These are phyloP conservation scores for Cyclotella kingstonii DNA, from an alignment of 108 stramenopile species.

Conservation along the genomic window DNA sequence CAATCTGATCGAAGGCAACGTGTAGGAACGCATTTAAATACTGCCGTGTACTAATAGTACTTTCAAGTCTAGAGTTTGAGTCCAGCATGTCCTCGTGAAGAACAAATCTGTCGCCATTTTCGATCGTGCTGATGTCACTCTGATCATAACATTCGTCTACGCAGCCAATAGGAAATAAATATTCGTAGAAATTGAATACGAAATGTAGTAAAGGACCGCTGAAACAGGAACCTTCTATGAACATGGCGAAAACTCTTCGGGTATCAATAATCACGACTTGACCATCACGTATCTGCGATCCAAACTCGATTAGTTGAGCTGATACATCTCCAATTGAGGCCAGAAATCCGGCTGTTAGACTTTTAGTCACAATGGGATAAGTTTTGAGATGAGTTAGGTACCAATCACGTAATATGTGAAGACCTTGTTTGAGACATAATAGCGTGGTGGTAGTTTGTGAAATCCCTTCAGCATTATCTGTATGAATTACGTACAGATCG, in stretches of 20 bases:
- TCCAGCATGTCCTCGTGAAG: too few relatives aligned
- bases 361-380: constrained; percentile 13
- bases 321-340: constrained; percentile 9
- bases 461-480: background rate
- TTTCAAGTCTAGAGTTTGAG: too few relatives aligned
- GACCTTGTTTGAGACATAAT: background rate
- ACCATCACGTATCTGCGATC: background rate
- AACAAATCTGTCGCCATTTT: too few relatives aligned
- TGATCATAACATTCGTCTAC: constrained; percentile 3
- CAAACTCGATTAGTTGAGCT: constrained; percentile 14
- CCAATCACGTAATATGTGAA: background rate
- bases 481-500: background rate
- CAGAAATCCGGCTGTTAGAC: constrained; percentile 15
- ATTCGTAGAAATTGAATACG: constrained; percentile 15
- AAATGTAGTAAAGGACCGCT: constrained; percentile 20
- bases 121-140: too few relatives aligned
- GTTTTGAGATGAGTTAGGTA: constrained; percentile 5
- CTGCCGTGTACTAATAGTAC: constrained; percentile 12
- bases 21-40: constrained; percentile 20
- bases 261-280: background rate
- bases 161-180: constrained; percentile 13
- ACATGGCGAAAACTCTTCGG: constrained; percentile 16
- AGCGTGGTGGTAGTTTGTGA: background rate
- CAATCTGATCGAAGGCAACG: constrained; percentile 28
- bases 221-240: constrained; percentile 18